phyloP scores from a whole-genome alignment of 805 yeast species.

The Saturnispora galanensis region DNA sequence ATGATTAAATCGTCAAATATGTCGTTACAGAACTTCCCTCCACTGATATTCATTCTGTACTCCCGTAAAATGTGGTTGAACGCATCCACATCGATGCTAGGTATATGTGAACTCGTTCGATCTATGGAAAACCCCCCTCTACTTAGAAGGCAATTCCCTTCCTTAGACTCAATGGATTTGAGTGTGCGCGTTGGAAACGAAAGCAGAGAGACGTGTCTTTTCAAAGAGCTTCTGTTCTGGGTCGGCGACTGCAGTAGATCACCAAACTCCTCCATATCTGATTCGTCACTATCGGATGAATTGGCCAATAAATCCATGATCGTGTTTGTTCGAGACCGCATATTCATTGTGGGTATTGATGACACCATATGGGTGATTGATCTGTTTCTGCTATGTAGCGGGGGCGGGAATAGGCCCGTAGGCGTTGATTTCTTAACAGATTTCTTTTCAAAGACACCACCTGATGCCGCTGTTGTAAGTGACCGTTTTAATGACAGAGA shows the following conservation, averaged over 20 bases:
- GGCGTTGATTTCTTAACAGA: slow-evolving; percentile 1
- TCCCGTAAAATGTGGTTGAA: slow-evolving; percentile 40
- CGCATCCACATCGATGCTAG: slow-evolving; percentile 53
- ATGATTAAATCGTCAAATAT: slow-evolving; percentile 47
- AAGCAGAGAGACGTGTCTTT: slow-evolving; percentile 3
- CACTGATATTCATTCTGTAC: slow-evolving; percentile 25
- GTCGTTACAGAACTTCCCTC: slow-evolving; percentile 26
- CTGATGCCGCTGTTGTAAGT: neutral
- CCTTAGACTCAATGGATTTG: neutral
- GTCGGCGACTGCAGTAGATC: slow-evolving; percentile 5
- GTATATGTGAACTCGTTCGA: slow-evolving; percentile 32
- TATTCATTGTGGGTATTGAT: too few relatives aligned
- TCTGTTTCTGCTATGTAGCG: neutral
- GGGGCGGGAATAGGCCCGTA: neutral
- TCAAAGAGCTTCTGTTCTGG: slow-evolving; percentile 2
- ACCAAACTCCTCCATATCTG: neutral
- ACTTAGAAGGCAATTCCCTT: slow-evolving; percentile 3
- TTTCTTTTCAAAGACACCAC: neutral
- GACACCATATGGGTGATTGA: neutral
- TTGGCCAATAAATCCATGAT: neutral
- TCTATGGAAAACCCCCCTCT: slow-evolving; percentile 3
- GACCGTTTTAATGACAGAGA: slow-evolving; percentile 1
- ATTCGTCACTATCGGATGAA: neutral
- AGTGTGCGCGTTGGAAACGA: neutral
- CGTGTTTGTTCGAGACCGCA: neutral